Base-by-base conservation (phyloP, 208 protist genomes). In the Leptomonas pyrrhocoris region DNA sequence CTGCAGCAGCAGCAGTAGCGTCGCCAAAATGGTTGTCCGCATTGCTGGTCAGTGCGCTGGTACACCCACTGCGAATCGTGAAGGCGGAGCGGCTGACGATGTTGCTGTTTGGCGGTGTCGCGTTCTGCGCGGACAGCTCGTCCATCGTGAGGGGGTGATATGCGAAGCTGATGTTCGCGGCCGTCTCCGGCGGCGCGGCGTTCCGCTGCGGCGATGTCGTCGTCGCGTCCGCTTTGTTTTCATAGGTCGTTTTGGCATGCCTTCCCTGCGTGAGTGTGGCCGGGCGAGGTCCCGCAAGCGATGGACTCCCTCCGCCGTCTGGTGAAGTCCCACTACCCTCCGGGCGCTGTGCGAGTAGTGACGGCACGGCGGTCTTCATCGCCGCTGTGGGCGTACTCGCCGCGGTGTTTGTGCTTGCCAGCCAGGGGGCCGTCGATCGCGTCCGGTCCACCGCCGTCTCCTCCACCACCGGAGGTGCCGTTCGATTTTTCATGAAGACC, bases 111-210 rank as follows among this genome's bases (percentile, higher is more conserved):
- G 55, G 61, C 30, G 36, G 48, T 1, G 48, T 53, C 1, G 61
- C 48, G 34, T 16, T 48, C 48, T 45, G 42, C 28, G 11, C 34
- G 13, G 48, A 46, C 13, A 67, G 21, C 49, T 67, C 61, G 18
- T 57, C 36, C 18, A 67, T 2, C 36, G 61, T 67, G 2, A 67
- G 34, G 2, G 61, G 61, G 61, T 67, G 61, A 48, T 67, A 67
- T 18, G 15, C 61, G 36, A 57, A 67, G 34, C 61, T 67, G 31
- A 48, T 23, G 36, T 67, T 57, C 2, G 34, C 25, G 0, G 11
- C 46, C 18, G 31, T 38, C 2, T 55, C 59, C 11, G 4, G 23
- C 27, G 11, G 46, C 8, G 30, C 43, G 31, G 34, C 5, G 19
- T 12, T 21, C 1, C 5, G 21, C 2, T 18, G 16, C 4, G 48